Evolutionary conservation across 768 basidiomycete species (phyloP), one percentile per base, ranked within the genome.

Genomic region (Piloderma croceum): DNA sequence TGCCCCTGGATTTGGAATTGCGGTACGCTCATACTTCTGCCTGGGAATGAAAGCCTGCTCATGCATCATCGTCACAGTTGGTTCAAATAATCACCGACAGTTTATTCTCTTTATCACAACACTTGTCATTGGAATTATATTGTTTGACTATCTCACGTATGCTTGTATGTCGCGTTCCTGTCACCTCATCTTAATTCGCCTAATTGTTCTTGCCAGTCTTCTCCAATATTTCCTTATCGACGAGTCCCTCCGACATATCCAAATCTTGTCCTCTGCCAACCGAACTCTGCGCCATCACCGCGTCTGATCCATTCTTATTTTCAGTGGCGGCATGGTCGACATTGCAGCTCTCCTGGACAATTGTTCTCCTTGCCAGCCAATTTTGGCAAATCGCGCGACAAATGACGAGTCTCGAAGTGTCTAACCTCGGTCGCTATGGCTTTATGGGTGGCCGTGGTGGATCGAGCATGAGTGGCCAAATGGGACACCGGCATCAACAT

Each of bases 1-100:
- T 98, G 96, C 51, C 96, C 94, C 2, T 99, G 96, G 96, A 83
- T 97, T 12, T 99, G 93, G 93, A 98, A 98, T 63, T 97, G 94
- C 59, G 81, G 90, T 90, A 57, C 20, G 84, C 62, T 23, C 11
- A n/a, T 19, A 27, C 15, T 23, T 24, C 11, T 18, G 5, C 19
- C 22, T 23, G 7, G 17, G 22, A 41, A 15, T 29, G 18, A 17
- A 7, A 13, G 21, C 25, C 36, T 41, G 6, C 31, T 31, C 44
- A 18, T 41, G 56, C 22, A 39, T 36, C 7, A 23, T 12, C 24
- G 29, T 24, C 33, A 19, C 42, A 90, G 91, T 98, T 38, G 96
- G 96, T 17, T 71, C 79, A 29, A 83, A 88, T 50, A 99, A 98
- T 53, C 96, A 98, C 53, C 84, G 94, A 4, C 90, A 97, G 59